These are phyloP conservation scores for Vigna angularis DNA, from an alignment of 306 rosid species.

Conservation along the genomic window DNA sequence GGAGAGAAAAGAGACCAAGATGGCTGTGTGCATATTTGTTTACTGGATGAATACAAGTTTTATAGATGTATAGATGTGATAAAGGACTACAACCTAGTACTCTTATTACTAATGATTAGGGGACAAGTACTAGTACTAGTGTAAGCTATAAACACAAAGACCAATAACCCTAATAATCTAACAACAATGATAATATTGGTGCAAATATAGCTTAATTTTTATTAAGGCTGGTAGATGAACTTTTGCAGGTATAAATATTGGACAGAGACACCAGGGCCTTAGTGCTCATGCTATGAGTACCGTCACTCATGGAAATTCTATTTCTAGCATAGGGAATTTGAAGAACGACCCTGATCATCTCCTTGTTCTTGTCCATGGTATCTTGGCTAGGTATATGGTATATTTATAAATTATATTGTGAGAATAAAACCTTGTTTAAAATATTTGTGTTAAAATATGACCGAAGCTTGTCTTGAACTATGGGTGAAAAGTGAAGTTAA, in stretches of 20 bases:
- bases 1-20: neutral
- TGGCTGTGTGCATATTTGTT: neutral
- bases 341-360: conserved; percentile 82
- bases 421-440: conserved; percentile 11
- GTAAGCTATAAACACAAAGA: neutral
- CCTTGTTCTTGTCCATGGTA: conserved; percentile 97
- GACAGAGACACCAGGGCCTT: conserved; percentile 63
- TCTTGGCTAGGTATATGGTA: conserved; percentile 76
- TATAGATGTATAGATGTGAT: conserved; percentile 12
- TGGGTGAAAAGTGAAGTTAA: conserved; percentile 30
- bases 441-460: conserved; percentile 22
- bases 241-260: conserved; percentile 66
- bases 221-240: conserved; percentile 36
- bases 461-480: neutral
- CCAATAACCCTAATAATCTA: conserved; percentile 3
- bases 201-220: conserved; percentile 26
- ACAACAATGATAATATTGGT: conserved; percentile 33
- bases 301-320: conserved; percentile 53
- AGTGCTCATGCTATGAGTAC: conserved; percentile 72
- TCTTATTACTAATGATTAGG: conserved; percentile 8
- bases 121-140: neutral
- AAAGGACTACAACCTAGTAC: neutral
- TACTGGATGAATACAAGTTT: neutral
- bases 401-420: conserved; percentile 40
- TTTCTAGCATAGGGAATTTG: conserved; percentile 48